These are phyloP conservation scores for Rhodotorula glutinis DNA, from an alignment of 1,284 basidiomycete genomes.

Conservation along the genomic window DNA sequence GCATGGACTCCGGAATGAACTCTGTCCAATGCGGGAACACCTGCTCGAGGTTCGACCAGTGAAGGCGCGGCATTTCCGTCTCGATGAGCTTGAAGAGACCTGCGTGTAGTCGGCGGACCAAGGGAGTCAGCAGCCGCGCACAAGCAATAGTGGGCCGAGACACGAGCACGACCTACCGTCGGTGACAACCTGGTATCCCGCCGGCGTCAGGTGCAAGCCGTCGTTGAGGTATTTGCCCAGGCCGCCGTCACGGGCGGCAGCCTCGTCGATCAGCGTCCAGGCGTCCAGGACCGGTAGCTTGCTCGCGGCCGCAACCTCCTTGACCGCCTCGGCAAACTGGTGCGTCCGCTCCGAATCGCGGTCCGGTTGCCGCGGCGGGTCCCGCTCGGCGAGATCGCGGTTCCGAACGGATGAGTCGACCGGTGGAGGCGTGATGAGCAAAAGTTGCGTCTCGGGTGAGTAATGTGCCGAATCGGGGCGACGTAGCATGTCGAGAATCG, in stretches of 20 bases:
- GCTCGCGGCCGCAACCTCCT: slow-evolving; percentile 53
- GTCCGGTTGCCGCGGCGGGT: slow-evolving; percentile 31
- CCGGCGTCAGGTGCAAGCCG: slow-evolving; percentile 70
- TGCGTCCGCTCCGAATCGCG: slow-evolving; percentile 62
- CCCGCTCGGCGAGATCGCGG: slow-evolving; percentile 33
- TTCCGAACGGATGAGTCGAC: slow-evolving; percentile 58
- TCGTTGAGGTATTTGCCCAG: slow-evolving; percentile 52
- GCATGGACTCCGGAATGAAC: slow-evolving; percentile 11
- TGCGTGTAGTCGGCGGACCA: background rate
- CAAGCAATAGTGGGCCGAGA: too few species aligned
- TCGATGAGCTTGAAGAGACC: slow-evolving; percentile 22
- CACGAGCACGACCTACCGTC: slow-evolving; percentile 4
- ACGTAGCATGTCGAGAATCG: slow-evolving; percentile 62
- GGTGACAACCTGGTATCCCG: slow-evolving; percentile 62
- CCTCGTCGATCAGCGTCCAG: slow-evolving; percentile 31
- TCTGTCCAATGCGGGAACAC: slow-evolving; percentile 40
- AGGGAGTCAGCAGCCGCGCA: slow-evolving; percentile 1
- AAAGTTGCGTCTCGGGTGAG: slow-evolving; percentile 68
- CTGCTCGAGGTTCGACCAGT: slow-evolving; percentile 39
- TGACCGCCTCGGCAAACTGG: slow-evolving; percentile 66
- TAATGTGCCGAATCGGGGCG: slow-evolving; percentile 63
- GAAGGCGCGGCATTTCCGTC: slow-evolving; percentile 35
- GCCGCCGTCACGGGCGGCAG: slow-evolving; percentile 25
- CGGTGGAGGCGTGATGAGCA: slow-evolving; percentile 81
- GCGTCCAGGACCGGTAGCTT: slow-evolving; percentile 56